Base-by-base conservation (phyloP, 2,329 filamentous ascomycete species). In the Parascedosporium putredinis region DNA sequence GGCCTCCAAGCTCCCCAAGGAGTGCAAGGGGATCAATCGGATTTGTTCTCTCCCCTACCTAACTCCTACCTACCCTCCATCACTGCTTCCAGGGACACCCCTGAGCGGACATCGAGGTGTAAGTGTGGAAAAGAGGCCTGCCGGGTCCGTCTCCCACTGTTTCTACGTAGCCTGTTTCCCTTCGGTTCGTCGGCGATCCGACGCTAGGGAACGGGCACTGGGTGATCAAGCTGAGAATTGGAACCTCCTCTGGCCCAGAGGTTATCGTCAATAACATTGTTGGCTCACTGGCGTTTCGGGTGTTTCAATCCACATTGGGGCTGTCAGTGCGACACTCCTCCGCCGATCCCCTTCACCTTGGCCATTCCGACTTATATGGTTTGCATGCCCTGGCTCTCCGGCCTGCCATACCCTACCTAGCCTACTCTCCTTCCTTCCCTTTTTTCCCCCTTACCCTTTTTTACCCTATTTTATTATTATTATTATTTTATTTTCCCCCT, bases 251-350 rank as follows among this genome's bases (percentile, higher is more conserved):
- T n/a, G 20, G 49, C 25, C 46, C 38, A 38, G 27, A 33, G 20
- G 38, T 42, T 42, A 31, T 52, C 18, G 9, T 46, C 40, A 14
- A 23, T 20, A 38, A 36, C 29, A 31, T 33, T 46, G 47, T 42
- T 52, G 51, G 47, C 51, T 49, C 47, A 42, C 43, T 23, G 29
- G 47, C 46, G 51, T 52, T 52, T 52, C 51, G 51, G 47, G 40
- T 34, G 51, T 52, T 52, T 52, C 51, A 52, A 52, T 52, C 34
- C 38, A 31, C 43, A 16, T 43, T 50, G 47, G 46, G 34, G 34
- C 38, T 45, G 47, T 50, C 51, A 52, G 51, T 52, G 51, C 51
- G 51, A 52, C 44, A 45, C 47, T 49, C 51, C 31, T 43, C 29
- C 47, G 51, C 25, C 34, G 51, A 52, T 52, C 51, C 16, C 36